phyloP scores from a whole-genome alignment of 495 filamentous ascomycete genomes.

The Hypoxylon perforatum region DNA sequence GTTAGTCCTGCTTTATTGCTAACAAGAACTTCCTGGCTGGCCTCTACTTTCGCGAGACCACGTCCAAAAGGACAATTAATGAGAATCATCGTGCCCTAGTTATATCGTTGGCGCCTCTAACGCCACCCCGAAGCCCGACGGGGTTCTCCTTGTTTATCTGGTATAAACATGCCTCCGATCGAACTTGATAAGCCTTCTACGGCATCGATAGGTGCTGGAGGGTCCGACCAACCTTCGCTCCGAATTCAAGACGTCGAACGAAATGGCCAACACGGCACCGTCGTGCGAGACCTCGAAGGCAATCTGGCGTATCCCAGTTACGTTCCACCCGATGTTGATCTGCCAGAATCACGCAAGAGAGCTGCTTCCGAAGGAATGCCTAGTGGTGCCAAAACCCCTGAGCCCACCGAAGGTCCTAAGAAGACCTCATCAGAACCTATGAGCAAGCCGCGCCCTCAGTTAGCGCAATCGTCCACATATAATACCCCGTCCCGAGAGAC shows the following conservation, averaged over 20 bases:
- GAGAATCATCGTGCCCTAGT: not conserved
- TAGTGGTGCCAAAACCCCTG: constrained; percentile 4
- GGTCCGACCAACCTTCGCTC: constrained; percentile 4
- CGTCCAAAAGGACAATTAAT: not conserved
- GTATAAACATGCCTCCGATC: constrained; percentile 28
- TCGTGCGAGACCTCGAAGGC: constrained; percentile 48
- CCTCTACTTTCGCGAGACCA: not conserved
- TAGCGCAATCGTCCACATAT: constrained; percentile 31
- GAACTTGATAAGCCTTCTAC: constrained; percentile 37
- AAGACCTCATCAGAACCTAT: constrained; percentile 32
- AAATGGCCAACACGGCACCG: constrained; percentile 37
- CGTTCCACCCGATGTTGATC: constrained; percentile 50
- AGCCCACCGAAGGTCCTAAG: constrained; percentile 15
- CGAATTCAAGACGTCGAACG: constrained; percentile 17
- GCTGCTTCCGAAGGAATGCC: constrained; percentile 18
- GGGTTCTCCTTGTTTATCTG: not conserved
- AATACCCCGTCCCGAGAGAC: constrained; percentile 18
- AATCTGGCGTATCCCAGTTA: constrained; percentile 51
- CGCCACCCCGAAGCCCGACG: not conserved
- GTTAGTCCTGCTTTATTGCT: too few relatives aligned
- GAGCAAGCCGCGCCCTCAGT: constrained; percentile 14
- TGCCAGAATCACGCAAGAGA: constrained; percentile 36
- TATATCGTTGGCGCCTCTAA: not conserved
- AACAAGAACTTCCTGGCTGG: too few relatives aligned
- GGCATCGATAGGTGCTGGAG: constrained; percentile 21